Percentiles rank a stretch among this genome's conserved stretches.
Conservation (phyloP, 352 stramenopile species). For the Pythium rishiriense region DNA sequence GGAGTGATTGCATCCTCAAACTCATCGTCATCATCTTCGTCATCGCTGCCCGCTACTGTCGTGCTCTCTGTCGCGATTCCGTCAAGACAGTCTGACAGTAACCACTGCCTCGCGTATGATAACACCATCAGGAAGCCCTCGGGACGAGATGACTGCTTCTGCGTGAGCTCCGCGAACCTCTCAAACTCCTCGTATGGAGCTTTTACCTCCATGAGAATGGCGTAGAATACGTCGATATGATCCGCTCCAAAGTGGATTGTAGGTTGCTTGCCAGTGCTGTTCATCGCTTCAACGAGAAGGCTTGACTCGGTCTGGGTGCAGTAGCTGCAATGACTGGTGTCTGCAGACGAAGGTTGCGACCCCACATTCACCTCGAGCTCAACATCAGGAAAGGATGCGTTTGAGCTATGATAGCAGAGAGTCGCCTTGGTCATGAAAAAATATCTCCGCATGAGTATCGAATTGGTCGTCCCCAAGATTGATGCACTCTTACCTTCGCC, state of each 20-base stretch:
- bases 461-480: neutral
- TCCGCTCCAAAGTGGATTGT: conserved; percentile 72
- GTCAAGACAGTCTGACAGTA: conserved; percentile 78
- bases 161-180: conserved; percentile 60
- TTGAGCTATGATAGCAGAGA: conserved; percentile 77
- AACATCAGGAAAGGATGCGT: conserved; percentile 79
- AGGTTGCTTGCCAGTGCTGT: conserved; percentile 30
- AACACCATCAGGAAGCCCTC: conserved; percentile 86
- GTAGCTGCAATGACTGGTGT: conserved; percentile 20
- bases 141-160: conserved; percentile 71
- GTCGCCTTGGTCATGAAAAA: conserved; percentile 29
- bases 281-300: conserved; percentile 8
- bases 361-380: conserved; percentile 72
- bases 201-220: conserved; percentile 86
- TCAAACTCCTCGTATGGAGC: conserved; percentile 87
- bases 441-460: neutral
- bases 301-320: conserved; percentile 8
- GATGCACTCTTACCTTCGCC: conserved; percentile 51
- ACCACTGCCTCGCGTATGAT: conserved; percentile 85
- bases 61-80: conserved; percentile 35
- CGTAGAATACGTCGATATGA: conserved; percentile 85
- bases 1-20: conserved; percentile 88
- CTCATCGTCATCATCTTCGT: conserved; percentile 76
- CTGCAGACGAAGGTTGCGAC: conserved; percentile 26
- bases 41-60: conserved; percentile 20